Evolutionary conservation across 2,329 filamentous ascomycete genomes (phyloP), one percentile per base, ranked within the genome.

Genomic region (Alternaria rosae): DNA sequence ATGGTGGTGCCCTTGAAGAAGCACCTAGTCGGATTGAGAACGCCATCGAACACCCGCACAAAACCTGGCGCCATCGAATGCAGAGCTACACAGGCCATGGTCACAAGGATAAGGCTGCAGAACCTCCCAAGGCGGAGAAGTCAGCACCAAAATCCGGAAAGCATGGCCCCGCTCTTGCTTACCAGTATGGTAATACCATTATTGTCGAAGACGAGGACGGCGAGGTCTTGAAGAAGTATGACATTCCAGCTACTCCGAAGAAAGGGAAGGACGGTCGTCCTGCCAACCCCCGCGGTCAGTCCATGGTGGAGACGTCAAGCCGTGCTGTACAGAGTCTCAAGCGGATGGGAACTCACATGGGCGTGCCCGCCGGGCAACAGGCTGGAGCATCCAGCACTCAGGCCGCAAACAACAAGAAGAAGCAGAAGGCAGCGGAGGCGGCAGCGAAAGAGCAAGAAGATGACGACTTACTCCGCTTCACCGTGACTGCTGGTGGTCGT

Each of bases 191-290:
- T 65, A 94, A 92, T 75, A 94, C 92, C 82, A 92, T 96, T 67
- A 94, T 96, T 75, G 91, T 96, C 15, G 92, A 96, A 80, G 92
- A 96, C 65, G 91, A 92, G 77, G 90, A 94, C 70, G 92, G 92
- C 44, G 92, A 96, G 76, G 92, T 96, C 30, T 87, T 96, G 76
- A 94, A 94, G 82, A 90, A 92, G 59, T 94, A 93, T 74, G 89
- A 94, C 66, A 85, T 94, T 26, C 89, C 91, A 1, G 81, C 85
- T 0, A 79, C 86, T 5, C 68, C 73, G 25, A 87, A 77, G 64
- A 69, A 68, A 41, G 67, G 69, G 10, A 66, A 70, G 48, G 57
- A 63, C 21, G 52, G 58, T 21, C 76, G 74, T 21, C 75, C 76
- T 23, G 69, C 62, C 12, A 57, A 69, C 12, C 65, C 73, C 26